Evolutionary conservation across 768 basidiomycete genomes (phyloP), one percentile per base, ranked within the genome.

Genomic region (Kondoa subrosea): DNA sequence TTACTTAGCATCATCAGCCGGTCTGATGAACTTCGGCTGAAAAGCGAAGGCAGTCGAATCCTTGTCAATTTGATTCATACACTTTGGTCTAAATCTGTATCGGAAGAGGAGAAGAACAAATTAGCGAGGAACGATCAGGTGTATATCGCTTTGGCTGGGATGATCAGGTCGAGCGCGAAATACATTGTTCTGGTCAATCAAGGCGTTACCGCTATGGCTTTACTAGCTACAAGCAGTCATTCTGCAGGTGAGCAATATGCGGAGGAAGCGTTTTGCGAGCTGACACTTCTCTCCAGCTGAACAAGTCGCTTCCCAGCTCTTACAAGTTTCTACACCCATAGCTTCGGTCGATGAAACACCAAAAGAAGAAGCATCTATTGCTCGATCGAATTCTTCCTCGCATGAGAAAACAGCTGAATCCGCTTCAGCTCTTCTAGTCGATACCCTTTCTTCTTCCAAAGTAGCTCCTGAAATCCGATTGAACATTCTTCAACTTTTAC

Each of bases 151-250:
- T 80, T 97, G 33, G 82, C 84, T 0, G 83, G 82, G 66, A 83
- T 95, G 67, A 80, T 92, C 21, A 83, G 83, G 29, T 82, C 86
- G 70, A 89, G 88, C 74, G 83, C 81, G 70, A 86, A 85, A 75
- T 90, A 89, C 75, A 86, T 88, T 1, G 80, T 90, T 56, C 80
- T 97, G 33, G 82, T 95, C 66, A 93, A 91, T 72, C 93, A 97
- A 76, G 88, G 86, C 1, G 80, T 92, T 26, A 83, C 95, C 57
- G 88, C 88, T 2, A 77, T 93, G 69, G 88, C 85, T 56, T 76
- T 96, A 63, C 77, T 96, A 68, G 84, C 59, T 25, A 62, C 69
- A 25, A 69, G 66, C 2, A 56, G 33, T 16, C 1, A 15, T 21
- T 57, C 32, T 17, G 64, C 58, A 66, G 59, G 61, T 63, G n/a